Base-by-base conservation (phyloP, 1,139 yeast genomes). In the Hansenula lynferdii region DNA sequence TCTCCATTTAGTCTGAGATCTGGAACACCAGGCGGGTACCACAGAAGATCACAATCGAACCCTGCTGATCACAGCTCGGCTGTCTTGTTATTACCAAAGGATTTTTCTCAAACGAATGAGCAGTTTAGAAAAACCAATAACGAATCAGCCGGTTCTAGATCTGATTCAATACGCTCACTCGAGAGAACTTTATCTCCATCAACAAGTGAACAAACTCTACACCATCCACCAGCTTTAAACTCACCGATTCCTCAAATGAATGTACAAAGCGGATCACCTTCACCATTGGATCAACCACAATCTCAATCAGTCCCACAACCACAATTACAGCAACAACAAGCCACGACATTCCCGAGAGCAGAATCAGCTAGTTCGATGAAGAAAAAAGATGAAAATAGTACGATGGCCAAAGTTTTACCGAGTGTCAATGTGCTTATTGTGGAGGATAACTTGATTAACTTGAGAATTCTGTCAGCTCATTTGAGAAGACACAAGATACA, bases 371-470 rank as follows among this genome's bases (percentile, higher is more conserved):
- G 15, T 30, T 21, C 42, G 35, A 37, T 29, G 44, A 49, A 5
- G 33, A 37, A 11, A 37, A 43, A 28, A 38, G 48, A 32, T 11
- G 45, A 42, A 7, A 35, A 42, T 8, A 36, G 41, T 25, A 37
- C 49, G 4, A 40, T 51, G 49, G 56, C 56, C 2, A 53, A 52
- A 34, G 54, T 67, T 24, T 52, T 67, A 22, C 96, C 97, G 0
- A 86, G 89, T 42, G 82, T 92, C 37, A 86, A 89, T 28, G 96
- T 92, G 4, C 66, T 92, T 40, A 92, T 92, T 26, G 98, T 94
- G 8, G 98, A 92, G 60, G 98, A 92, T 69, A 92, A 92, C 60
- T 84, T 92, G 35, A 90, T 92, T 54, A 92, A 92, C 62, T 95
- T 87, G 64, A 86, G 87, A 35, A 90, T 92, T 71, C 70, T 92